These are phyloP conservation scores for Pyrenophora seminiperda DNA, from an alignment of 2,329 filamentous ascomycete species.

Conservation along the genomic window DNA sequence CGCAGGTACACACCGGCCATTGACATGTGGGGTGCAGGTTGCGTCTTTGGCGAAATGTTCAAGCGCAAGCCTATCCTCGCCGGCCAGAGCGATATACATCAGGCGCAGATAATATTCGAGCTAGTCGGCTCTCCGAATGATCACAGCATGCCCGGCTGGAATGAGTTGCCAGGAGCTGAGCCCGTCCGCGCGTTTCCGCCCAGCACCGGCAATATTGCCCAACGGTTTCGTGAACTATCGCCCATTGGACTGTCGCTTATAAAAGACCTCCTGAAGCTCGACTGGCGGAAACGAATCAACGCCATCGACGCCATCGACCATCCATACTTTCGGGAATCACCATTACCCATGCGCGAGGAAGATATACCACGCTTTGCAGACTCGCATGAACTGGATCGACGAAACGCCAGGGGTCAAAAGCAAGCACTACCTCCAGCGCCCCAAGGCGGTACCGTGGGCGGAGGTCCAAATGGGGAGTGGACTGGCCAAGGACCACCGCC, in stretches of 20 bases:
- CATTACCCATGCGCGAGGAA: constrained; percentile 78
- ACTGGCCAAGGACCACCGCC: constrained; percentile 51
- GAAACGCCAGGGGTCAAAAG: constrained; percentile 86
- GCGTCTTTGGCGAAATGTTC: constrained; percentile 98
- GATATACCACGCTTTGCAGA: constrained; percentile 93
- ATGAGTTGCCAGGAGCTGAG: constrained; percentile 78
- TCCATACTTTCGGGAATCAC: constrained; percentile 82
- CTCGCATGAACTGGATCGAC: constrained; percentile 92
- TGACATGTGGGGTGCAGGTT: constrained; percentile 98
- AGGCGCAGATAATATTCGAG: constrained; percentile 92
- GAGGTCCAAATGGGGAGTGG: constrained; percentile 67
- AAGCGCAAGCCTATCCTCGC: constrained; percentile 89
- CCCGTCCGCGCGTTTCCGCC: constrained; percentile 66
- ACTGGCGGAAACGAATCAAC: constrained; percentile 88
- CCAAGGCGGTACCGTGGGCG: constrained; percentile 86
- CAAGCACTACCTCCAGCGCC: constrained; percentile 86
- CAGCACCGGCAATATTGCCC: constrained; percentile 69
- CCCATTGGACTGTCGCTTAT: constrained; percentile 78
- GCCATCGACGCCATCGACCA: constrained; percentile 92
- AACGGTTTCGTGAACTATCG: constrained; percentile 76
- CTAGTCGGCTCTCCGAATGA: constrained; percentile 89
- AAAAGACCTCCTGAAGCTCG: constrained; percentile 80
- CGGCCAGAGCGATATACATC: constrained; percentile 85
- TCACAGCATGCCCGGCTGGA: constrained; percentile 92
- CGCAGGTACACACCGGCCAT: constrained; percentile 96